Base-by-base conservation (phyloP, 441 rosid genomes). In the Erysimum pusillum region DNA sequence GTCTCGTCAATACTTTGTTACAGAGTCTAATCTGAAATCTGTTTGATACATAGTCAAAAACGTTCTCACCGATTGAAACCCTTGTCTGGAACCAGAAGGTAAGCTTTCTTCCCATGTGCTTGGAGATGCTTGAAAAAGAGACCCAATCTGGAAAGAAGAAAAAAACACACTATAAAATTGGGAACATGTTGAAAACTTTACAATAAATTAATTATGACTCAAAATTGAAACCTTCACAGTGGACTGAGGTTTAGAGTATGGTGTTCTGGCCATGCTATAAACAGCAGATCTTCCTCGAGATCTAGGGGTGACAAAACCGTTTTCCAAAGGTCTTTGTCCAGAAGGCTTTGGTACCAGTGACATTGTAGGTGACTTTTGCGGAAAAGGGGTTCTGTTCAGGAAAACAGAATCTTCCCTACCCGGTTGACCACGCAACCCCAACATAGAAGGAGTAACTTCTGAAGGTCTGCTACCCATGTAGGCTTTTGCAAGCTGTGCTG, bases 401-500 rank as follows among this genome's bases (percentile, higher is more conserved):
- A 79, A 61, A 75, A 79, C 46, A 39, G 87, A 83, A 83, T 84
- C 87, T 79, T 86, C 92, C 69, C 80, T 83, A 15, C 76, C 69
- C 31, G 83, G 73, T 84, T 83, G 91, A 76, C 79, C 75, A 34
- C 82, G 84, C 59, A 81, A 71, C 42, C 80, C 86, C 44, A 85
- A 73, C 73, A 61, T 81, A 71, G 96, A 84, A 38, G 93, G 88
- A 42, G 90, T 88, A 64, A 91, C 84, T 81, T 87, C 90, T 46
- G 94, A 85, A 66, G 90, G 89, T 85, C 94, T 86, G 78, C 88
- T 85, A 52, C 91, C 92, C 98, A 92, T 96, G 89, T 88, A 96
- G 70, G 92, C 93, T 85, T 88, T 92, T 79, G 99, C 98, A 85
- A 96, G 96, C 89, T 93, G 92, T 56, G 93, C 89, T 72, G 99